These are phyloP conservation scores for Ophioceras dolichostomum DNA, from an alignment of 2,329 filamentous ascomycete species.

Conservation along the genomic window DNA sequence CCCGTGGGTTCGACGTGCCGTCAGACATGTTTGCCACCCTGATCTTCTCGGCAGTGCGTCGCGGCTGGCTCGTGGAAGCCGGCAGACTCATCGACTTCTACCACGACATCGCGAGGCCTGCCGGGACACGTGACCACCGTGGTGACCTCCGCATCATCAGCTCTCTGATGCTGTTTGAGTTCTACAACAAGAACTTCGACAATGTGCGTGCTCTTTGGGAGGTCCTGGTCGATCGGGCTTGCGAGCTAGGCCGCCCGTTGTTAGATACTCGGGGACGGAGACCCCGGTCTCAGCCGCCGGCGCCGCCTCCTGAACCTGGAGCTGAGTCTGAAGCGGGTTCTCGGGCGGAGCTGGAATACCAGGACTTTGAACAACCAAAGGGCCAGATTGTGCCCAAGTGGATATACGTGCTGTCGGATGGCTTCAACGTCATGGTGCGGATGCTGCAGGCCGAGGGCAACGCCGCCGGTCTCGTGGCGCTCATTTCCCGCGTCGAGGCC, in stretches of 20 bases:
- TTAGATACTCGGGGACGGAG: too few relatives aligned
- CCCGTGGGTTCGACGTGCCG: neutral
- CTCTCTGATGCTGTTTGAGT: constrained; percentile 56
- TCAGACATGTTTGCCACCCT: neutral
- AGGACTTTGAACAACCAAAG: too few relatives aligned
- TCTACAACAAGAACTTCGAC: constrained; percentile 41
- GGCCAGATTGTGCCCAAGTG: constrained; percentile 28
- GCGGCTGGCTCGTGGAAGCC: too few relatives aligned
- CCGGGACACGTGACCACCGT: neutral
- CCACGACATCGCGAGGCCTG: constrained; percentile 2
- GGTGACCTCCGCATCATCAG: constrained; percentile 30
- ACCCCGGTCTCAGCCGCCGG: too few relatives aligned
- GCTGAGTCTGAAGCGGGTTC: too few relatives aligned
- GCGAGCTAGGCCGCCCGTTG: constrained; percentile 25
- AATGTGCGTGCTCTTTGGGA: constrained; percentile 57
- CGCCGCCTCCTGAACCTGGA: too few relatives aligned
- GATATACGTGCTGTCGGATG: constrained; percentile 39
- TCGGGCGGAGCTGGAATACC: too few relatives aligned
- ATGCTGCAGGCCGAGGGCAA: constrained; percentile 27
- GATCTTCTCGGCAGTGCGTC: neutral
- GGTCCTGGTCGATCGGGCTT: constrained; percentile 40
- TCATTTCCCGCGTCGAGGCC: constrained; percentile 37
- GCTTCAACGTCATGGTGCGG: constrained; percentile 36
- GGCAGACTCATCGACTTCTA: constrained; percentile 34
- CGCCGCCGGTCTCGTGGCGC: constrained; percentile 33